These are phyloP conservation scores for Tetrahymena thermophila DNA, from an alignment of 73 alveolate species.

Conservation along the genomic window DNA sequence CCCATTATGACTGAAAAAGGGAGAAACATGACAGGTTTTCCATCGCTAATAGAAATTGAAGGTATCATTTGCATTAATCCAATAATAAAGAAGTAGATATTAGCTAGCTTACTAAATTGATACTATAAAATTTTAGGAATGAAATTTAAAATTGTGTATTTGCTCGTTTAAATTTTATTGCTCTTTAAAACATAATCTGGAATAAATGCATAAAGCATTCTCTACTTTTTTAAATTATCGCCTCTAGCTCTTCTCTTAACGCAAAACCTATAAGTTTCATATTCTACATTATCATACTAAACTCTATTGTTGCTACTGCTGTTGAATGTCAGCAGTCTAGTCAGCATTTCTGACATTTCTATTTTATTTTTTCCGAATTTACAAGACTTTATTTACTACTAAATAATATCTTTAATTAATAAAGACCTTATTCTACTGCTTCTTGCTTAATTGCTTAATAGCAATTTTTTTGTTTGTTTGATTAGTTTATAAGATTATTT, in stretches of 20 bases:
- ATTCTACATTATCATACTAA: not conserved
- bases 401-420: not conserved
- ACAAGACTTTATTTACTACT: not conserved
- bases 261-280: not conserved
- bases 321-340: not conserved
- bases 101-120: slow-evolving; percentile 77
- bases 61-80: slow-evolving; percentile 75
- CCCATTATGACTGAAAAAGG: slow-evolving; percentile 32
- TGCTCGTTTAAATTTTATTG: not conserved
- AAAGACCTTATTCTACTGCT: not conserved
- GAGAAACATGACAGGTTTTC: slow-evolving; percentile 77
- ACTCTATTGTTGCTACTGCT: not conserved
- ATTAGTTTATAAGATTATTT: too few relatives aligned
- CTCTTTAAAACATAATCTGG: not conserved
- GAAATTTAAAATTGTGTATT: slow-evolving; percentile 5
- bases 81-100: slow-evolving; percentile 77
- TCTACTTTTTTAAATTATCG: not conserved
- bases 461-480: too few relatives aligned
- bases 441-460: not conserved
- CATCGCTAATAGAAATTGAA: slow-evolving; percentile 76
- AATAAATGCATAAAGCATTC: not conserved
- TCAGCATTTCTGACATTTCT: not conserved
- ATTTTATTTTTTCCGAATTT: not conserved
- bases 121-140: slow-evolving; percentile 76
- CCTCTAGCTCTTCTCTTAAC: not conserved